These are phyloP conservation scores for Bonia amplexicaulis DNA, from an alignment of 176 grass and related monocot genomes.

Conservation along the genomic window DNA sequence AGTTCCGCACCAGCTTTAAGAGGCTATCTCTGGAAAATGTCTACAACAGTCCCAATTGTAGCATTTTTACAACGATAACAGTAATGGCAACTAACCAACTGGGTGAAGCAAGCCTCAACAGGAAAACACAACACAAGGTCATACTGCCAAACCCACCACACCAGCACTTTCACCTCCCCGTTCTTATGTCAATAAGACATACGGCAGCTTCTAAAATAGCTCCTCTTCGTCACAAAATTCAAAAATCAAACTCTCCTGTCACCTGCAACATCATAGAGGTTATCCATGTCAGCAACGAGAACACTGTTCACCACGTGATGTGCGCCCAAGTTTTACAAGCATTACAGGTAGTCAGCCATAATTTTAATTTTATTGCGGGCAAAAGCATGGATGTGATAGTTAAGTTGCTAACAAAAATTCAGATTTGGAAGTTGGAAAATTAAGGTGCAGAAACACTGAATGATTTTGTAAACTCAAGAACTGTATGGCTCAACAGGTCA, in stretches of 20 bases:
- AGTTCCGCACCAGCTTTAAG: conserved; percentile 20
- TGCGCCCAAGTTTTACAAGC: background rate
- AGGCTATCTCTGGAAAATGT: conserved; percentile 20
- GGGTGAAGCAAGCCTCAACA: conserved; percentile 25
- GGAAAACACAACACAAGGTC: conserved; percentile 12
- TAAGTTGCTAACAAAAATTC: background rate
- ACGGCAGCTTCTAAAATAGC: conserved; percentile 47
- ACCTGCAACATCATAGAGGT: conserved; percentile 35
- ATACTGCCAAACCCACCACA: conserved; percentile 19
- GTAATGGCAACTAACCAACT: conserved; percentile 23
- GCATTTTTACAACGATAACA: conserved; percentile 44
- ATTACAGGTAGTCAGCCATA: background rate
- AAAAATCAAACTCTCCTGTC: conserved; percentile 68
- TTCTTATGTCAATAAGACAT: conserved; percentile 45
- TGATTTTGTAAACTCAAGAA: background rate
- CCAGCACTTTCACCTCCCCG: conserved; percentile 25
- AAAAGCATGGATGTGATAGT: background rate
- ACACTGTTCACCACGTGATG: background rate
- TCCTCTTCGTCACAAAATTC: conserved; percentile 34
- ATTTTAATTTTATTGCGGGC: background rate
- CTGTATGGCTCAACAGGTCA: background rate
- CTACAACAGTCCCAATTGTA: conserved; percentile 28
- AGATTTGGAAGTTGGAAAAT: background rate
- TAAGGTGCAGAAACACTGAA: background rate
- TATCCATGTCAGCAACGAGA: conserved; percentile 7